A percentile compares a stretch with the other conserved stretches of the same genome.
These are phyloP conservation scores for Dendrobium catenatum DNA, from an alignment of 106 monocot genomes.

Conservation along the genomic window DNA sequence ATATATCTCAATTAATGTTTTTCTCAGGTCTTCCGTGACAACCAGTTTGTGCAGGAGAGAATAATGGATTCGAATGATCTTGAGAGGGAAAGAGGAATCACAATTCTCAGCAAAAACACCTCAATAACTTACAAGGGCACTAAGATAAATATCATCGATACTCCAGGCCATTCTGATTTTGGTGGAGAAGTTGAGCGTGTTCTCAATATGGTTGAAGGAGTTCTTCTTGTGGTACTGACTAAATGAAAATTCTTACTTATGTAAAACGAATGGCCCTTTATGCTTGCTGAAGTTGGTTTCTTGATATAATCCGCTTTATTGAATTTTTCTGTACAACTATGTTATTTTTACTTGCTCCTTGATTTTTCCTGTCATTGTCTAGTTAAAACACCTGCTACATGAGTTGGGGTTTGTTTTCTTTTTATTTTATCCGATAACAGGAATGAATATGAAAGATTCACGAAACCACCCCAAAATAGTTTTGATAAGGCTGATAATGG, in stretches of 20 bases:
- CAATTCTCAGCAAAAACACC: conserved; percentile 98
- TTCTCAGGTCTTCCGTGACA: conserved; percentile 94
- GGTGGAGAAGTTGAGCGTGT: conserved; percentile 98
- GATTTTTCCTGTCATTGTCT: neutral
- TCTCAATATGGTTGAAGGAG: conserved; percentile 99
- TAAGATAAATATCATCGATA: conserved; percentile 97
- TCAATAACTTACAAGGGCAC: conserved; percentile 91
- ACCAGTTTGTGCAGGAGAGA: conserved; percentile 90
- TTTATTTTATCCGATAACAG: neutral
- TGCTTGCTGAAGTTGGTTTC: neutral
- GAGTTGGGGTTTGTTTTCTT: neutral
- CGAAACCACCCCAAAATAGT: neutral
- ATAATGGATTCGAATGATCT: conserved; percentile 99
- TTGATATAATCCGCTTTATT: neutral
- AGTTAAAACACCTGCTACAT: neutral
- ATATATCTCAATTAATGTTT: conserved; percentile 2
- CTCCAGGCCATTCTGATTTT: conserved; percentile 98
- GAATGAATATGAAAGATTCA: neutral
- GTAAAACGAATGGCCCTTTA: neutral
- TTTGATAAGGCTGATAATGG: neutral
- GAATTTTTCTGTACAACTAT: neutral
- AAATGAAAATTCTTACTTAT: neutral
- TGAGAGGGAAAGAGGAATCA: conserved; percentile 95
- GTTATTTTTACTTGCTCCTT: neutral
- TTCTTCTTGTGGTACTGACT: conserved; percentile 89